These are phyloP conservation scores for Pugionium cornutum DNA, from an alignment of 345 rosid genomes.

Conservation along the genomic window DNA sequence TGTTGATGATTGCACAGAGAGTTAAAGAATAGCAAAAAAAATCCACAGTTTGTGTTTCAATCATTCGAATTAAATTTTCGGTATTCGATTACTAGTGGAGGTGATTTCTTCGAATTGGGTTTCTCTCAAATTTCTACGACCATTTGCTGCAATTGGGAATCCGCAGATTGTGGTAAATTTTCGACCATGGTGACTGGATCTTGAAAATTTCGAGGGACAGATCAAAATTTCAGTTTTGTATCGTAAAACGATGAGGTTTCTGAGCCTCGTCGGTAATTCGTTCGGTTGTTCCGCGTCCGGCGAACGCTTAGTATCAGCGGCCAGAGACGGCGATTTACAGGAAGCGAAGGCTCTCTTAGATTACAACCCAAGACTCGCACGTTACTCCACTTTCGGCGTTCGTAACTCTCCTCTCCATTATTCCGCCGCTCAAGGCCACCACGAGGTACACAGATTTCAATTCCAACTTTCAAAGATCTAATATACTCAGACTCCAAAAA, in stretches of 20 bases:
- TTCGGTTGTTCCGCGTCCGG: constrained; percentile 98
- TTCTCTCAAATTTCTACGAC: not conserved
- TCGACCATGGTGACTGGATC: constrained; percentile 8
- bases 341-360: constrained; percentile 93
- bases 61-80: constrained; percentile 23
- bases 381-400: constrained; percentile 93
- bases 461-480: not conserved
- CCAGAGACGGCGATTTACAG: constrained; percentile 94
- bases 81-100: not conserved
- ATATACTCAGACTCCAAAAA: too few species aligned
- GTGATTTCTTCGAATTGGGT: constrained; percentile 12
- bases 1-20: constrained; percentile 15
- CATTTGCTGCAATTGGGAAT: constrained; percentile 7
- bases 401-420: constrained; percentile 96
- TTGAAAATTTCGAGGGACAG: not conserved
- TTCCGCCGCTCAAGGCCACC: constrained; percentile 98
- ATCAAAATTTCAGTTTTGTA: constrained; percentile 29
- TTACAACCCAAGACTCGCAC: constrained; percentile 88
- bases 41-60: not conserved
- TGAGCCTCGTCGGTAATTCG: constrained; percentile 88
- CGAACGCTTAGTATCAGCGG: constrained; percentile 92
- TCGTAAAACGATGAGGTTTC: constrained; percentile 57
- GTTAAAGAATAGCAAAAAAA: constrained; percentile 9
- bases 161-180: not conserved
- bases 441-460: constrained; percentile 57